Base-by-base conservation (phyloP, 768 basidiomycete genomes). In the Podaxis sp. region DNA sequence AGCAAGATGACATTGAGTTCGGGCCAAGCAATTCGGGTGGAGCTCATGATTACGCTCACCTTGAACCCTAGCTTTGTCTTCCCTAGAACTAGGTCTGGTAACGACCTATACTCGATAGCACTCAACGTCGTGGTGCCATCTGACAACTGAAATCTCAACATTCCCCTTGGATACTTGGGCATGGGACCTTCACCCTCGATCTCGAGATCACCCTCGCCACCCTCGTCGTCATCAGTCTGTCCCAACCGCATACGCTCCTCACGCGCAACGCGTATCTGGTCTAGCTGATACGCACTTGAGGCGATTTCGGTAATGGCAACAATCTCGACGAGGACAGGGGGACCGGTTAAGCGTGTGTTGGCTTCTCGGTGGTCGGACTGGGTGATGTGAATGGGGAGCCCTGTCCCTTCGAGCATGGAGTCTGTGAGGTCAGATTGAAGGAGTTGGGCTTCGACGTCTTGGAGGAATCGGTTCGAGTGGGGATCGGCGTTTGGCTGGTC, bases 41-140 rank as follows among this genome's bases (percentile, higher is more conserved):
- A 26, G 24, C 19, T 28, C 22, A 24, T 7, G 22, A 13, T 11
- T 9, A 24, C 8, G 1, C 9, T 51, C 24, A 93, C 95, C 80
- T 98, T 98, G 70, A 77, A 91, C 8, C 96, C 96, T 33, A 96
- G 76, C 2, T 84, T 84, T 0, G 95, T 96, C 19, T 82, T 84
- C 7, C 90, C 92, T 17, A 98, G 80, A 54, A 81, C 80, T 19
- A 98, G 66, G 49, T 85, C 79, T 1, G 84, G 83, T 30, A 97
- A 71, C 24, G 80, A 75, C 58, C 83, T 84, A 66, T 88, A 93
- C 70, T 98, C 96, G 65, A 96, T 87, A 2, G 91, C 96, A 39
- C 82, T 81, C 36, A 96, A 72, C 2, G 75, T 80, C 2, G 79
- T 82, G 13, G 77, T 72, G n/a, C 96, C 96, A 71, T 98, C 96